These are phyloP conservation scores for Leishmania mexicana DNA, from an alignment of 208 protist species.

Conservation along the genomic window DNA sequence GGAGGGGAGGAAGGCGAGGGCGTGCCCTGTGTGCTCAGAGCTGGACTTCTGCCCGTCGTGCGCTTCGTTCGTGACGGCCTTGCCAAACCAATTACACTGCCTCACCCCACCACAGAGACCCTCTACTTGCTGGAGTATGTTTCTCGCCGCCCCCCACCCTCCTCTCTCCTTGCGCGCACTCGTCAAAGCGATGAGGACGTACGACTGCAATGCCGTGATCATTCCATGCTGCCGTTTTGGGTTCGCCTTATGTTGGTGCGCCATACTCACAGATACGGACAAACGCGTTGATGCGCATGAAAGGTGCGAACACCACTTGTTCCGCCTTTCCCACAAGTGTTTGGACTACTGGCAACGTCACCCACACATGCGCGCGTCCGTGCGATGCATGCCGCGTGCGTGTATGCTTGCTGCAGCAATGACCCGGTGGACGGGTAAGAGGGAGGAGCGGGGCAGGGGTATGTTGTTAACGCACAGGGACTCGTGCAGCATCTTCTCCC, in stretches of 20 bases:
- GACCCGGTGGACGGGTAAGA: background rate
- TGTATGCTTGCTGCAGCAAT: background rate
- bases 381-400: background rate
- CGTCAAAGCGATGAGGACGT: background rate
- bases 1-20: background rate
- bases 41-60: background rate
- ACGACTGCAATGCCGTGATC: background rate
- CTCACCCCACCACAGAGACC: background rate
- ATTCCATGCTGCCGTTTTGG: background rate
- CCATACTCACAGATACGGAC: background rate
- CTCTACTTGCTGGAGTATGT: background rate
- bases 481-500: background rate
- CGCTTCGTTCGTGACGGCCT: background rate
- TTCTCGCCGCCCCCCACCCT: background rate
- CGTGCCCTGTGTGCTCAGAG: background rate
- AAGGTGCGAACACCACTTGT: background rate
- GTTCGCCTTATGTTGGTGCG: background rate
- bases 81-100: background rate
- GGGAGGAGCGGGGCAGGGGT: background rate
- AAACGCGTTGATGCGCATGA: background rate
- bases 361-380: too few relatives aligned
- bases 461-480: background rate
- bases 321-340: background rate
- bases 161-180: background rate
- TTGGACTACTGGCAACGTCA: background rate